Conservation (phyloP, 2,329 filamentous ascomycete genomes). For the Aspergillus ibericus region DNA sequence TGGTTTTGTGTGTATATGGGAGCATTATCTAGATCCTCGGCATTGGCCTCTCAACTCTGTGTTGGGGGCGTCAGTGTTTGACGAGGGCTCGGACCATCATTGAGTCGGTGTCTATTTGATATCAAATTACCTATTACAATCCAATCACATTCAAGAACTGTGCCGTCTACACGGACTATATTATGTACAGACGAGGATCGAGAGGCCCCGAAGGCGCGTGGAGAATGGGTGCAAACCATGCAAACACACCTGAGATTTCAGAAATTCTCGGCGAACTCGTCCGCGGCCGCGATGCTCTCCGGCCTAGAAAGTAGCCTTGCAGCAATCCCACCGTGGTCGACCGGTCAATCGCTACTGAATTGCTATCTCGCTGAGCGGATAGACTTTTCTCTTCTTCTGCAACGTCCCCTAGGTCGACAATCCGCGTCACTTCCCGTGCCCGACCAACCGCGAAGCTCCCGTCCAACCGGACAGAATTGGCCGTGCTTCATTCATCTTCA, state of each 20-base stretch:
- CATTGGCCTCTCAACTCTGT: neutral
- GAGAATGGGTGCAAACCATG: conserved; percentile 30
- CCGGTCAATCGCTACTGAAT: neutral
- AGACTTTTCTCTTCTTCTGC: neutral
- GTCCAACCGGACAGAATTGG: neutral
- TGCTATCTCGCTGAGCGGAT: neutral
- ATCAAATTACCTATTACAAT: neutral
- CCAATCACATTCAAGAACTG: neutral
- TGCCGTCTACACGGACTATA: neutral
- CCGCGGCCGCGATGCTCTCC: conserved; percentile 10
- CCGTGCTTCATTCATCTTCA: neutral
- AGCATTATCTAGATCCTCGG: conserved; percentile 13
- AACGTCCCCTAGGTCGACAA: neutral
- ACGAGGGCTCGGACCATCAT: neutral
- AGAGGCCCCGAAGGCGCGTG: neutral
- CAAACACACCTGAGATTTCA: conserved; percentile 25
- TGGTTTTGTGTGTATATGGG: conserved; percentile 15
- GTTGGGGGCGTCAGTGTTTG: neutral
- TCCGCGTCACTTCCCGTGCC: neutral
- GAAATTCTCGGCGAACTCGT: conserved; percentile 31
- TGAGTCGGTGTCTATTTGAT: neutral
- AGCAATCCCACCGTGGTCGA: neutral
- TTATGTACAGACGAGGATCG: neutral
- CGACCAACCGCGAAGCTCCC: neutral
- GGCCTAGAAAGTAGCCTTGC: neutral